These are phyloP conservation scores for Cyberlindnera euphorbiiphila DNA, from an alignment of 805 yeast genomes.

Conservation along the genomic window DNA sequence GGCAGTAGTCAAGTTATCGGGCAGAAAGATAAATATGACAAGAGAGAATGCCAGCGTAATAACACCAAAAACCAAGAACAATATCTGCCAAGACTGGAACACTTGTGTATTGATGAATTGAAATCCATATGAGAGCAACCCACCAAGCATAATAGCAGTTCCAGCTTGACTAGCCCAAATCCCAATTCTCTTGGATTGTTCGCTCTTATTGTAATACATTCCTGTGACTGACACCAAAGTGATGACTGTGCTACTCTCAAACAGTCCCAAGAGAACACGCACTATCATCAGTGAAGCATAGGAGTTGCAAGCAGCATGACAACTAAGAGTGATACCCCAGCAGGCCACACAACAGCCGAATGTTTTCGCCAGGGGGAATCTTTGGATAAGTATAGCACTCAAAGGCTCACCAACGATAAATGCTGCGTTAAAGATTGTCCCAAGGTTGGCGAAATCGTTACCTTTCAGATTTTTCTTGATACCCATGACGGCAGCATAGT, in stretches of 20 bases:
- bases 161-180: slow-evolving; percentile 55
- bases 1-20: slow-evolving; percentile 41
- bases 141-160: slow-evolving; percentile 41
- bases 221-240: slow-evolving; percentile 51
- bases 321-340: slow-evolving; percentile 49
- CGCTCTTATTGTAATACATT: slow-evolving; percentile 53
- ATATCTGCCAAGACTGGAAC: slow-evolving; percentile 52
- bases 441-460: slow-evolving; percentile 47
- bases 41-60: slow-evolving; percentile 47
- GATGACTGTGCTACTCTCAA: slow-evolving; percentile 52
- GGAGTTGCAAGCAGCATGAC: slow-evolving; percentile 46
- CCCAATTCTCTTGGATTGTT: slow-evolving; percentile 50
- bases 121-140: slow-evolving; percentile 45
- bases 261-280: slow-evolving; percentile 46
- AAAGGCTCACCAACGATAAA: slow-evolving; percentile 50
- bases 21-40: slow-evolving; percentile 38
- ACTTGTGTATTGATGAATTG: slow-evolving; percentile 41
- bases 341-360: slow-evolving; percentile 39
- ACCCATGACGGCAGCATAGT: slow-evolving; percentile 64
- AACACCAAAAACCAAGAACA: slow-evolving; percentile 51
- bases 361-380: slow-evolving; percentile 48
- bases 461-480: slow-evolving; percentile 44
- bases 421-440: slow-evolving; percentile 50
- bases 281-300: slow-evolving; percentile 51
- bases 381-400: slow-evolving; percentile 42